A percentile compares a stretch with the other conserved stretches of the same genome.
Evolutionary conservation across 352 stramenopile genomes (phyloP).

Genomic region (Phytopythium vexans): DNA sequence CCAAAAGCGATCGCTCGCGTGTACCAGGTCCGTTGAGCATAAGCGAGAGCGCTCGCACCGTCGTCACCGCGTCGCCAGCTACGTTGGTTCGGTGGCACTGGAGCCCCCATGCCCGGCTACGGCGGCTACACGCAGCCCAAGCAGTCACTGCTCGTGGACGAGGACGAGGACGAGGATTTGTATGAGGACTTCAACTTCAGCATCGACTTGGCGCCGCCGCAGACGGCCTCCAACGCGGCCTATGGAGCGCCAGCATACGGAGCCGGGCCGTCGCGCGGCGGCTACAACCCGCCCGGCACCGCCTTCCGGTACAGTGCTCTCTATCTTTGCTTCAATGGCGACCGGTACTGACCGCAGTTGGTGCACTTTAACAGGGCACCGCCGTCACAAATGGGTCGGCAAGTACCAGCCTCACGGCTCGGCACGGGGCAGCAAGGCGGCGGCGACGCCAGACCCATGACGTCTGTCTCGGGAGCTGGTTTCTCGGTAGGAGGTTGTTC

Average conservation of each 20-base stretch:
- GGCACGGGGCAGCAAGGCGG: constrained; percentile 53
- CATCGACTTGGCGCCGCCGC: constrained; percentile 73
- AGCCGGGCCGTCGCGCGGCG: constrained; percentile 43
- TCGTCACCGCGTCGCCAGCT: no score
- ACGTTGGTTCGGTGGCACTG: background rate
- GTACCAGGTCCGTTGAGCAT: no score
- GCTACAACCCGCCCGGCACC: constrained; percentile 66
- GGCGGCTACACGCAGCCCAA: constrained; percentile 57
- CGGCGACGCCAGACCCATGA: constrained; percentile 89
- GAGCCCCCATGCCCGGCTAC: constrained; percentile 27
- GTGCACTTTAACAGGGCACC: constrained; percentile 32
- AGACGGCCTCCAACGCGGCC: constrained; percentile 56
- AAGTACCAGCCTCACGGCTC: constrained; percentile 53
- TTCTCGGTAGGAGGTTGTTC: constrained; percentile 64
- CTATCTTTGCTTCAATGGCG: constrained; percentile 3
- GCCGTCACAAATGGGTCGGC: constrained; percentile 75
- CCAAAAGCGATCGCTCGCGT: no score
- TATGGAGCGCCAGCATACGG: constrained; percentile 65
- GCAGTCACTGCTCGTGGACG: constrained; percentile 58
- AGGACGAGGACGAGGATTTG: constrained; percentile 85
- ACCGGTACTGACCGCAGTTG: background rate
- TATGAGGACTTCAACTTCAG: constrained; percentile 91
- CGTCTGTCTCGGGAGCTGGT: constrained; percentile 89
- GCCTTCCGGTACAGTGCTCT: constrained; percentile 51
- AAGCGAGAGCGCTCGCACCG: no score